Evolutionary conservation across 1,139 yeast genomes (phyloP), one percentile per base, ranked within the genome.

Genomic region (Candida gigantensis): DNA sequence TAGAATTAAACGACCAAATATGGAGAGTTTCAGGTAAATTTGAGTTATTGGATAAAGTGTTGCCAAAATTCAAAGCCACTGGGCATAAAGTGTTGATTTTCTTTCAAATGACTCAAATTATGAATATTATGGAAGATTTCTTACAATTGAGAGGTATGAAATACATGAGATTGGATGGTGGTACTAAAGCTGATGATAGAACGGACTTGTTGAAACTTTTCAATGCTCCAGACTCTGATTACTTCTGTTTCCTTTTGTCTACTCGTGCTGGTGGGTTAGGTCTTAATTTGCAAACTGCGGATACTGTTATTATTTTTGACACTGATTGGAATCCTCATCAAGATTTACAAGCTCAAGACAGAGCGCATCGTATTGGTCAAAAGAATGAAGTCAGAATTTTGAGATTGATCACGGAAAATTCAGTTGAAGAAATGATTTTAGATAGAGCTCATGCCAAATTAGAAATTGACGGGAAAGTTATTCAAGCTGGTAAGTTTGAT

Each of bases 271-370:
- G 95, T 71, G 95, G 95, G 42, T 73, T 85, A 48, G 95, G 95
- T 50, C 74, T 86, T 50, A 86, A 86, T 55, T 74, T 84, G 49
- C 95, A 86, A 61, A 81, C 94, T 9, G 95, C 95, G 5, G 95
- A 86, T 62, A 85, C 95, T 0, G 95, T 86, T 33, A 82, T 86
- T 47, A 85, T 86, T 42, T 85, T 85, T 53, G 95, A 86, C 57
- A 84, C 94, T 6, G 95, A 86, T 69, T 85, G 94, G 92, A 86
- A 86, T 57, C 95, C 95, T 3, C 95, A 86, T 65, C 95, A 86
- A 60, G 95, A 86, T 77, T 74, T 86, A 53, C 95, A 86, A 61
- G 95, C 95, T 6, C 92, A 85, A 60, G 95, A 87, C 58, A 77
- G 95, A 66, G 95, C 95, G 0, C 95, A 86, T 64, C 77, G 95